Conservation (phyloP, 768 basidiomycete species). For the Piloderma croceum region DNA sequence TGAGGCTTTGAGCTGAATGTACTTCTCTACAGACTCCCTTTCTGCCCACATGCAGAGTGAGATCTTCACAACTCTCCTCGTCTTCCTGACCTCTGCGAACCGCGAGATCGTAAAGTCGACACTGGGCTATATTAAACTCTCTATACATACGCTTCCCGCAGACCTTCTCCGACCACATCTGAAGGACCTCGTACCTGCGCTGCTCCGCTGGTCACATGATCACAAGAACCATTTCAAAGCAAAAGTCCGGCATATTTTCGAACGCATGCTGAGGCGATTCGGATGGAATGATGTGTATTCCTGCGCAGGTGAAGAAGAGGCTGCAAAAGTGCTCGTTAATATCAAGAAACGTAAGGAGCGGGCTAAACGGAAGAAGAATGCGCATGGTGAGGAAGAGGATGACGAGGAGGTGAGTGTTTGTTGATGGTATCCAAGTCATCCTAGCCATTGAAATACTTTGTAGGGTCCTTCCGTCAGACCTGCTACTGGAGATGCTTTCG, state of each 20-base stretch:
- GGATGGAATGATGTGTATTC: constrained; percentile 80
- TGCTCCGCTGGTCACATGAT: constrained; percentile 91
- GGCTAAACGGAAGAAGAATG: constrained; percentile 82
- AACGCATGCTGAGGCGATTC: constrained; percentile 89
- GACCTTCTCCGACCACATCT: constrained; percentile 76
- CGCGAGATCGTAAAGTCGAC: constrained; percentile 97
- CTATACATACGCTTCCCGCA: constrained; percentile 75
- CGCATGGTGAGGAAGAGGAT: constrained; percentile 51
- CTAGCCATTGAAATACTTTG: constrained; percentile 2
- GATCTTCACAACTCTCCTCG: constrained; percentile 77
- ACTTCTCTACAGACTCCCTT: constrained; percentile 50
- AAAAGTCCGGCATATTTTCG: constrained; percentile 95
- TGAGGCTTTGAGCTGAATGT: neutral
- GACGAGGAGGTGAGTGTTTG: constrained; percentile 39
- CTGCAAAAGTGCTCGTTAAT: constrained; percentile 83
- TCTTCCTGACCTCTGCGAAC: constrained; percentile 82
- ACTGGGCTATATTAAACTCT: constrained; percentile 91
- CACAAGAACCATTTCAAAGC: constrained; percentile 99
- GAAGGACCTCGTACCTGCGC: constrained; percentile 69
- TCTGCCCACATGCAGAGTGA: constrained; percentile 72
- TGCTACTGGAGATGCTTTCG: constrained; percentile 81
- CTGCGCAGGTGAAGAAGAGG: constrained; percentile 70
- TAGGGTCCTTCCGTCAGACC: constrained; percentile 45
- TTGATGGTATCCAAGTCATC: neutral
- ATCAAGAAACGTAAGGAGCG: constrained; percentile 95